phyloP scores from a whole-genome alignment of 164 flowering plant species.

The Annona squamosa region DNA sequence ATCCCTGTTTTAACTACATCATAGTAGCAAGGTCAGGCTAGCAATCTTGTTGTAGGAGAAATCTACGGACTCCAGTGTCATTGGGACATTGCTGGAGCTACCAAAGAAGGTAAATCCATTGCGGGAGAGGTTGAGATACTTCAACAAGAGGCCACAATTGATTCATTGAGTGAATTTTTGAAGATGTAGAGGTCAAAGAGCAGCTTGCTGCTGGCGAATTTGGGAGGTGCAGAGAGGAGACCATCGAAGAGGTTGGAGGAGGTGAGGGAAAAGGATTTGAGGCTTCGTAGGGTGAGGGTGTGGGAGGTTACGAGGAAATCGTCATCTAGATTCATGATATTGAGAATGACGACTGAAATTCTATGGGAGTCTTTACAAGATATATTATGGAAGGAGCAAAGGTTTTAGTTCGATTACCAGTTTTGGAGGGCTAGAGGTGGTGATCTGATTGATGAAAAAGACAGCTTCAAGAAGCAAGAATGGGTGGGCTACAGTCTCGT shows the following conservation, averaged over 20 bases:
- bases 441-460: not conserved
- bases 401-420: conserved; percentile 4
- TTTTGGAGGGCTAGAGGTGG: not conserved
- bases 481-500: no score
- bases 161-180: conserved; percentile 44
- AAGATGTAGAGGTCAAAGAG: conserved; percentile 58
- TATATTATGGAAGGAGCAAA: conserved; percentile 2
- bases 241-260: conserved; percentile 42
- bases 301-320: conserved; percentile 41
- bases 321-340: conserved; percentile 14
- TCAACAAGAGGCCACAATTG: conserved; percentile 39
- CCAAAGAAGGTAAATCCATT: conserved; percentile 35
- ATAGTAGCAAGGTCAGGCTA: conserved; percentile 24
- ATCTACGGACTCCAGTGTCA: conserved; percentile 1
- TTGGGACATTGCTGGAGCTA: conserved; percentile 24
- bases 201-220: conserved; percentile 29
- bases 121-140: conserved; percentile 48
- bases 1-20: not conserved
- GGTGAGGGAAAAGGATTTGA: conserved; percentile 36
- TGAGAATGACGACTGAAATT: conserved; percentile 56
- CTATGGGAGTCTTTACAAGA: conserved; percentile 16
- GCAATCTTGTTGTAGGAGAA: conserved; percentile 5
- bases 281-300: conserved; percentile 31
- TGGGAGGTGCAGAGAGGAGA: conserved; percentile 24
- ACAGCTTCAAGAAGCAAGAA: no score